phyloP scores from a whole-genome alignment of 495 filamentous ascomycete genomes.

The Penicillium taxi region DNA sequence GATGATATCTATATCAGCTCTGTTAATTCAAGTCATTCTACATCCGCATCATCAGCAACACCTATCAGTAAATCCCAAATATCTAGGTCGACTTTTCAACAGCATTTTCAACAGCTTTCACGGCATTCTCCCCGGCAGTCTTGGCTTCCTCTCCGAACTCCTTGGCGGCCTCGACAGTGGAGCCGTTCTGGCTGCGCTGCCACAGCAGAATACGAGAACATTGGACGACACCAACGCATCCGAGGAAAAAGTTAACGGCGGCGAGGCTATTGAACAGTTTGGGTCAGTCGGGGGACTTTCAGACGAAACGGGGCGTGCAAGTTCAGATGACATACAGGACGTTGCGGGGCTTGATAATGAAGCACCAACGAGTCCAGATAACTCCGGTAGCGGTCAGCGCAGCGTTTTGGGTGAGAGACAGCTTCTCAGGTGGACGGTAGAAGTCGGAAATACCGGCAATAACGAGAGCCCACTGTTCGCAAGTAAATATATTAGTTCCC shows the following conservation, averaged over 20 bases:
- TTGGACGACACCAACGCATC: conserved; percentile 75
- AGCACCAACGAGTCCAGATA: conserved; percentile 98
- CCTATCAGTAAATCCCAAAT: neutral
- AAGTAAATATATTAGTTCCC: conserved; percentile 3
- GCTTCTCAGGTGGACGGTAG: conserved; percentile 79
- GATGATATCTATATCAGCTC: conserved; percentile 4
- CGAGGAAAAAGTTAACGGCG: conserved; percentile 97
- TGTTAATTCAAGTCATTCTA: conserved; percentile 5
- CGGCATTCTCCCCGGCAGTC: conserved; percentile 31
- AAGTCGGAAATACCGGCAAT: conserved; percentile 89
- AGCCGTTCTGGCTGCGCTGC: conserved; percentile 49
- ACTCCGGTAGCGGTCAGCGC: conserved; percentile 82
- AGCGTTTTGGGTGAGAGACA: conserved; percentile 83
- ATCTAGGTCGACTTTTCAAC: conserved; percentile 23
- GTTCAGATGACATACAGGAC: conserved; percentile 52
- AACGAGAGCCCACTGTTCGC: conserved; percentile 77
- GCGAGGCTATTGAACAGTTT: conserved; percentile 54
- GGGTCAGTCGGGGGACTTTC: neutral
- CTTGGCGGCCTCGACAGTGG: conserved; percentile 38
- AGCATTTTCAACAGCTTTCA: conserved; percentile 18
- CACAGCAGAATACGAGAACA: conserved; percentile 66
- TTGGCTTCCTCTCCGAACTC: conserved; percentile 41
- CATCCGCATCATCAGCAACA: conserved; percentile 2
- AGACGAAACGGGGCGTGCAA: neutral
- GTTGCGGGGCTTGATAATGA: conserved; percentile 92